Conservation (phyloP, 805 yeast genomes). For the Starmerella vitae region DNA sequence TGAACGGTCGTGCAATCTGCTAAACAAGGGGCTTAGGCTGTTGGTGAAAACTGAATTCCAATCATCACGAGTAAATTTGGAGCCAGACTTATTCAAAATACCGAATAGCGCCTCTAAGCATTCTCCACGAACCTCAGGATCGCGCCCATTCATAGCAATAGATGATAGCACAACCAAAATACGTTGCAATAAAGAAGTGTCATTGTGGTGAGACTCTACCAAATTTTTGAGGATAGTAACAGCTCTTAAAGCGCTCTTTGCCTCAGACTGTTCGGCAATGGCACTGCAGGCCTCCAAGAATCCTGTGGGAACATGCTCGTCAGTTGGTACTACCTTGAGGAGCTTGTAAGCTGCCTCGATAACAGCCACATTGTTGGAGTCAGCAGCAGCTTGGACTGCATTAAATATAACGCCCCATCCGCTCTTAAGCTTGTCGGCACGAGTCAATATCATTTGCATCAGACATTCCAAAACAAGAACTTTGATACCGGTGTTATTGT, state of each 20-base stretch:
- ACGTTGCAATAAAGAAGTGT: slow-evolving; percentile 16
- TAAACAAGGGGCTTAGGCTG: slow-evolving; percentile 80
- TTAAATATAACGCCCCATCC: slow-evolving; percentile 91
- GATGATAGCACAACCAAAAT: slow-evolving; percentile 74
- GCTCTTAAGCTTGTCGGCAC: slow-evolving; percentile 61
- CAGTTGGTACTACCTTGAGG: slow-evolving; percentile 25
- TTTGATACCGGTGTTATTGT: slow-evolving; percentile 55
- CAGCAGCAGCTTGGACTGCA: slow-evolving; percentile 61
- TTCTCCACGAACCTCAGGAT: slow-evolving; percentile 81
- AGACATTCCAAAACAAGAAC: slow-evolving; percentile 86
- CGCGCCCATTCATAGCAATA: slow-evolving; percentile 85
- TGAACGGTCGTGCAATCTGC: slow-evolving; percentile 48
- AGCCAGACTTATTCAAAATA: slow-evolving; percentile 64
- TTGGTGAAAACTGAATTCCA: slow-evolving; percentile 75
- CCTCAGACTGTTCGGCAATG: slow-evolving; percentile 69
- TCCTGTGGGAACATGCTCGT: slow-evolving; percentile 25
- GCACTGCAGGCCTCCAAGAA: slow-evolving; percentile 65
- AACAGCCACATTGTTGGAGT: slow-evolving; percentile 2
- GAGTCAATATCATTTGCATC: slow-evolving; percentile 67
- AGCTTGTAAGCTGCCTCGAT: slow-evolving; percentile 15
- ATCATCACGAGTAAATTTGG: slow-evolving; percentile 53
- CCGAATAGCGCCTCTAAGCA: slow-evolving; percentile 77
- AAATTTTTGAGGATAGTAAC: slow-evolving; percentile 53
- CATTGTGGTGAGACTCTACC: slow-evolving; percentile 18
- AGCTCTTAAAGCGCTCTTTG: slow-evolving; percentile 63